phyloP scores from a whole-genome alignment of 2,329 filamentous ascomycete species.

The Neoscytalidium dimidiatum region DNA sequence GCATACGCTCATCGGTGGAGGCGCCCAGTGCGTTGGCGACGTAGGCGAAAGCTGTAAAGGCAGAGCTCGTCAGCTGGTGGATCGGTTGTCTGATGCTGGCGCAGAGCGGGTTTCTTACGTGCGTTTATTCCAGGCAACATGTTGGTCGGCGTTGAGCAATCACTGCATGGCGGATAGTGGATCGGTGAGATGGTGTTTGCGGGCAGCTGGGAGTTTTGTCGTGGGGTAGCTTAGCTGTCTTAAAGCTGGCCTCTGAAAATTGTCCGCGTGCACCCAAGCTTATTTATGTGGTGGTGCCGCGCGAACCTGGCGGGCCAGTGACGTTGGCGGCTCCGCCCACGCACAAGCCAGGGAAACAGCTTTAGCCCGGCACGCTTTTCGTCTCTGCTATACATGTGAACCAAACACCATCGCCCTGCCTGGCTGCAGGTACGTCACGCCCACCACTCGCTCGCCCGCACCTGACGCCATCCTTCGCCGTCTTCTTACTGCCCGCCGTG shows the following conservation, averaged over 20 bases:
- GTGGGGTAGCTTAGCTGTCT: not conserved
- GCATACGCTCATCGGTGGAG: constrained; percentile 64
- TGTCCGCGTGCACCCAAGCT: not conserved
- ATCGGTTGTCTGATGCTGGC: not conserved
- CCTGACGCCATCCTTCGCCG: not conserved
- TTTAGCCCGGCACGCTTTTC: not conserved
- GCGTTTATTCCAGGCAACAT: constrained; percentile 68
- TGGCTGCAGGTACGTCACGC: not conserved
- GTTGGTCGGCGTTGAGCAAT: not conserved
- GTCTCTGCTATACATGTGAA: not conserved
- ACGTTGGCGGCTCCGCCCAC: constrained; percentile 21
- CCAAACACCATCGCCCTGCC: not conserved
- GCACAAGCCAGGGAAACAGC: not conserved
- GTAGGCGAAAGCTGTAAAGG: constrained; percentile 60
- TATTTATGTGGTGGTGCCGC: not conserved
- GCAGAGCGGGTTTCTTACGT: constrained; percentile 47
- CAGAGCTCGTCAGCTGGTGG: not conserved
- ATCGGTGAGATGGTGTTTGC: not conserved
- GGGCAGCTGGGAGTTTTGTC: not conserved
- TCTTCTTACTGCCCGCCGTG: not conserved
- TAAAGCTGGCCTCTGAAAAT: not conserved
- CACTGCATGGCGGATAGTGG: constrained; percentile 9
- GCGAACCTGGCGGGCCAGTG: constrained; percentile 17
- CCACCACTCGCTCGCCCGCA: not conserved
- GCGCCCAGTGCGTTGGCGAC: constrained; percentile 59